Evolutionary conservation across 108 stramenopile species (phyloP).

Genomic region (Cyclotella sp.): DNA sequence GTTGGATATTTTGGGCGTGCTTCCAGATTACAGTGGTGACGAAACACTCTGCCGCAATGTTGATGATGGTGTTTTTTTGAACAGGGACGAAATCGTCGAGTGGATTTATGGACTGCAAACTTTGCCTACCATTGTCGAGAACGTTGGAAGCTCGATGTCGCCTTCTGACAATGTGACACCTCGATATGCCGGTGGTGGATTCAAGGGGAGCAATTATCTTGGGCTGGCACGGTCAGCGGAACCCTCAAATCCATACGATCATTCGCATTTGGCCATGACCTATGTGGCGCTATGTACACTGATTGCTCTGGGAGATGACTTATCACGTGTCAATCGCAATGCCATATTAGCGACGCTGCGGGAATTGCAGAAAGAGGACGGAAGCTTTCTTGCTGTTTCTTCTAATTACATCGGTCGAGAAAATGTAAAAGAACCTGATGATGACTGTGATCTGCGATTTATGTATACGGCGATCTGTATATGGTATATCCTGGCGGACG

Average conservation of each 20-base stretch:
- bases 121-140: conserved; percentile 21
- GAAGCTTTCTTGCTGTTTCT: conserved; percentile 51
- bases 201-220: conserved; percentile 67
- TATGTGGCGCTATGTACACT: conserved; percentile 83
- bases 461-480: conserved; percentile 85
- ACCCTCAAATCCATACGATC: conserved; percentile 46
- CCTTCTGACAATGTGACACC: not conserved
- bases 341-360: conserved; percentile 53
- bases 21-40: conserved; percentile 42
- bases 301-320: conserved; percentile 68
- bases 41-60: conserved; percentile 13
- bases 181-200: conserved; percentile 45
- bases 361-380: conserved; percentile 58
- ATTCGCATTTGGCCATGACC: conserved; percentile 84
- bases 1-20: conserved; percentile 64
- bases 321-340: conserved; percentile 50
- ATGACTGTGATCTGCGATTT: conserved; percentile 88
- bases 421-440: conserved; percentile 31
- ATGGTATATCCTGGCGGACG: conserved; percentile 61
- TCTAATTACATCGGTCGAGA: not conserved
- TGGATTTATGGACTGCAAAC: conserved; percentile 67
- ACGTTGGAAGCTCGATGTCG: not conserved
- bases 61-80: conserved; percentile 34
- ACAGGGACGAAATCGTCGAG: conserved; percentile 57
- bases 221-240: conserved; percentile 30